Conservation (phyloP, 1,284 basidiomycete genomes). For the Neonothopanus nambi region DNA sequence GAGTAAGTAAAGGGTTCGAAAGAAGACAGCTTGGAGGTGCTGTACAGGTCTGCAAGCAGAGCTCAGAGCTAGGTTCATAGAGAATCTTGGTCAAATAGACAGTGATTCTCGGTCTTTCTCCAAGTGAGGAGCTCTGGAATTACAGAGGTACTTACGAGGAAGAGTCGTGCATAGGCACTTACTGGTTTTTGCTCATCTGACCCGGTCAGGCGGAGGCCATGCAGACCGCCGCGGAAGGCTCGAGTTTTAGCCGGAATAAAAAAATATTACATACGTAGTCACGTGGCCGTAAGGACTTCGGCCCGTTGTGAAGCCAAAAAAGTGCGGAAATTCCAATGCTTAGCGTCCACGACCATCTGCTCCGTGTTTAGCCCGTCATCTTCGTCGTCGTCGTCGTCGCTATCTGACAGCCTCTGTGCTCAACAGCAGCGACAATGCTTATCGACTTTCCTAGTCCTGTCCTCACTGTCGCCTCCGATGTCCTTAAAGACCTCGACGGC, state of each 20-base stretch:
- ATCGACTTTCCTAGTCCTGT: constrained; percentile 58
- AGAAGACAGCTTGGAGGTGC: no score
- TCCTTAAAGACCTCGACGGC: constrained; percentile 64
- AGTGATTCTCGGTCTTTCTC: no score
- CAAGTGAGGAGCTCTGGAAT: neutral
- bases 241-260: neutral
- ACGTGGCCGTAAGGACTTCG: neutral
- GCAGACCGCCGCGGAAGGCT: neutral
- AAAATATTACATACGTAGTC: neutral
- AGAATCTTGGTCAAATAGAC: no score
- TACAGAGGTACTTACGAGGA: no score
- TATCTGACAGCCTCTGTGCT: neutral
- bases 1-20: no score
- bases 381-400: neutral
- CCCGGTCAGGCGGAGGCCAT: neutral
- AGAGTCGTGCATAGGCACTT: neutral
- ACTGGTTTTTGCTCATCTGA: neutral
- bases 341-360: constrained; percentile 8
- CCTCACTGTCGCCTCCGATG: constrained; percentile 62
- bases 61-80: no score
- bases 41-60: no score
- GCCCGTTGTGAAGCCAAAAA: neutral
- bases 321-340: constrained; percentile 8
- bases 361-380: neutral
- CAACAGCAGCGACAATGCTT: constrained; percentile 39